Percentiles rank a stretch among this genome's conserved stretches.
phyloP scores from a whole-genome alignment of 139 green algal genomes.

The Diplosphaera chodatii region DNA sequence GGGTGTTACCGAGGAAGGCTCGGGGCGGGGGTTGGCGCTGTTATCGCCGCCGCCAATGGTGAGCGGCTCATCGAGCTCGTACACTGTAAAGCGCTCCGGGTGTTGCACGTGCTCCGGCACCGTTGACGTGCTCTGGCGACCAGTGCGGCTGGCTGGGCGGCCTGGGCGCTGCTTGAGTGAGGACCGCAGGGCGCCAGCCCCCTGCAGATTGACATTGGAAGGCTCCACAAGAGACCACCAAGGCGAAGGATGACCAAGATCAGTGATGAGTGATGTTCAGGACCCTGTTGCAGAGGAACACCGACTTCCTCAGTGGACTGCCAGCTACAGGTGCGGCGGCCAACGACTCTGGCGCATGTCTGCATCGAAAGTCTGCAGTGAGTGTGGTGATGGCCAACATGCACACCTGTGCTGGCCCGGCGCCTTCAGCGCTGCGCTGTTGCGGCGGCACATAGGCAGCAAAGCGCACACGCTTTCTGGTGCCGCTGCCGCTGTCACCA shows the following conservation, averaged over 20 bases:
- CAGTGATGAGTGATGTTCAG: too few relatives aligned
- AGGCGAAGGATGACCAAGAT: too few relatives aligned
- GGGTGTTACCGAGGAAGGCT: not conserved
- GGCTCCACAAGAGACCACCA: too few relatives aligned
- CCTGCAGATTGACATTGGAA: not conserved
- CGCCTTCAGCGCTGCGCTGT: not conserved
- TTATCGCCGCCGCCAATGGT: constrained; percentile 35
- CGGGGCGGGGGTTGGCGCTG: not conserved
- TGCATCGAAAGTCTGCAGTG: too few relatives aligned
- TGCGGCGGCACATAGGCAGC: constrained; percentile 21
- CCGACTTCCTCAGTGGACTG: too few relatives aligned
- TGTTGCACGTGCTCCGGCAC: constrained; percentile 43
- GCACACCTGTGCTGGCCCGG: not conserved
- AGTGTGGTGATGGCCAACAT: too few relatives aligned
- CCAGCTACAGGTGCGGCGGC: too few relatives aligned
- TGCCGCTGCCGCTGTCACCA: not conserved
- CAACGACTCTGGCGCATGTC: too few relatives aligned
- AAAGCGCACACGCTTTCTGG: constrained; percentile 1
- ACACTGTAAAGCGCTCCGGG: constrained; percentile 28
- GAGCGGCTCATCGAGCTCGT: constrained; percentile 45
- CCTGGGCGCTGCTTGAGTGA: not conserved
- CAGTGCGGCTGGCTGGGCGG: not conserved
- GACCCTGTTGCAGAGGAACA: too few relatives aligned
- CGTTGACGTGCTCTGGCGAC: not conserved
- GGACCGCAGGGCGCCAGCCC: not conserved